Conservation (phyloP, 1,284 basidiomycete species). For the Microbotryum lychnidis-dioicae region DNA sequence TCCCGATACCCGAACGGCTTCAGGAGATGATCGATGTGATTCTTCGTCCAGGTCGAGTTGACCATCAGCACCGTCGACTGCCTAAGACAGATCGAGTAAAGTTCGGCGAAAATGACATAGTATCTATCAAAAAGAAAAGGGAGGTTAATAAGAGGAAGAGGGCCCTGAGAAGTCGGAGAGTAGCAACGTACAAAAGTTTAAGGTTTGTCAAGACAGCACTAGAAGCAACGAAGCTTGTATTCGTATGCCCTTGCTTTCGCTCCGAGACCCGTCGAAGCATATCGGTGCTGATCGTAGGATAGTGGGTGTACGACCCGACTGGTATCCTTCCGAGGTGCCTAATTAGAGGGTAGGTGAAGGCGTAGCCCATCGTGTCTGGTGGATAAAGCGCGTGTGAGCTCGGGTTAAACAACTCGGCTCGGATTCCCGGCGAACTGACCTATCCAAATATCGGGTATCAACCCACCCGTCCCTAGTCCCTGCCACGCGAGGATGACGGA, state of each 20-base stretch:
- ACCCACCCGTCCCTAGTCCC: slow-evolving; percentile 52
- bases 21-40: slow-evolving; percentile 69
- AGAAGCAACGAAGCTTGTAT: slow-evolving; percentile 54
- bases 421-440: slow-evolving; percentile 47
- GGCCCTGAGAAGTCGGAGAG: neutral
- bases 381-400: neutral
- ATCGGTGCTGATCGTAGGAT: slow-evolving; percentile 84
- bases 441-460: slow-evolving; percentile 83
- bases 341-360: slow-evolving; percentile 79
- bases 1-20: slow-evolving; percentile 14
- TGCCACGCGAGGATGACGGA: slow-evolving; percentile 76
- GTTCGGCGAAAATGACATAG: slow-evolving; percentile 76
- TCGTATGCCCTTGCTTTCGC: slow-evolving; percentile 54
- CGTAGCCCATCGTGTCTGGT: slow-evolving; percentile 94
- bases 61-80: slow-evolving; percentile 68
- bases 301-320: slow-evolving; percentile 88
- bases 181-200: slow-evolving; percentile 60
- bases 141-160: slow-evolving; percentile 2
- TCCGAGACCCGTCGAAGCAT: slow-evolving; percentile 72
- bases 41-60: slow-evolving; percentile 91
- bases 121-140: slow-evolving; percentile 51
- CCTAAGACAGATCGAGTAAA: slow-evolving; percentile 68
- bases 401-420: no score
- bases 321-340: slow-evolving; percentile 46
- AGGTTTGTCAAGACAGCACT: slow-evolving; percentile 53